These are phyloP conservation scores for Tripidium arundinaceum DNA, from an alignment of 202 grass and related monocot genomes.

Conservation along the genomic window DNA sequence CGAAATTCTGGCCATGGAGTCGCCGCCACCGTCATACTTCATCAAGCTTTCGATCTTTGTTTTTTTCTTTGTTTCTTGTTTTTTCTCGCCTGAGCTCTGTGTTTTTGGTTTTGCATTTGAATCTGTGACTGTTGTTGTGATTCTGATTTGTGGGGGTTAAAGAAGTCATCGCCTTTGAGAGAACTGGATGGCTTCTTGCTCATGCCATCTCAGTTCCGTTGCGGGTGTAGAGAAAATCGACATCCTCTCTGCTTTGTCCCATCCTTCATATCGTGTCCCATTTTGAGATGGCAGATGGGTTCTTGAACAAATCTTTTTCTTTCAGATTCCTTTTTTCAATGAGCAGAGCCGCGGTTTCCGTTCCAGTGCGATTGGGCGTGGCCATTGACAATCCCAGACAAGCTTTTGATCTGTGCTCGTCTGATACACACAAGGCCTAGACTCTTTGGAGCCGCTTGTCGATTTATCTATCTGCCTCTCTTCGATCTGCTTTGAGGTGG, in stretches of 20 bases:
- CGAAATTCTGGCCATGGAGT: neutral
- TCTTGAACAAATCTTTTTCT: constrained; percentile 24
- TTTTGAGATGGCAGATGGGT: constrained; percentile 24
- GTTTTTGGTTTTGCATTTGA: neutral
- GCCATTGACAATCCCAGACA: constrained; percentile 1
- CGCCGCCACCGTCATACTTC: neutral
- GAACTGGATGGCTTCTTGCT: constrained; percentile 23
- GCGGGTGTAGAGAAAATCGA: constrained; percentile 27
- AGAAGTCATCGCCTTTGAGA: constrained; percentile 31
- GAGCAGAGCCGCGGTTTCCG: neutral
- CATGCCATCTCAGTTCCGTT: constrained; percentile 39
- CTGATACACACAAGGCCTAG: constrained; percentile 12
- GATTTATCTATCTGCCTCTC: neutral
- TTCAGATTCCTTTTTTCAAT: neutral
- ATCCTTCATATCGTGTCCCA: neutral
- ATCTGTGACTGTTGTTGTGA: neutral
- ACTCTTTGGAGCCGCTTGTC: neutral
- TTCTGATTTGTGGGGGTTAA: neutral
- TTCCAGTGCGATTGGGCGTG: neutral
- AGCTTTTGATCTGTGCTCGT: neutral
- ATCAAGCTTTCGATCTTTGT: neutral
- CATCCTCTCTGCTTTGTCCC: constrained; percentile 8
- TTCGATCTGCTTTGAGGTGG: neutral
- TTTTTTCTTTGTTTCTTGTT: neutral
- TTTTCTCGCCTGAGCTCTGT: too few relatives aligned